Evolutionary conservation across 2,329 filamentous ascomycete genomes (phyloP).

Genomic region (Fusarium acutatum): DNA sequence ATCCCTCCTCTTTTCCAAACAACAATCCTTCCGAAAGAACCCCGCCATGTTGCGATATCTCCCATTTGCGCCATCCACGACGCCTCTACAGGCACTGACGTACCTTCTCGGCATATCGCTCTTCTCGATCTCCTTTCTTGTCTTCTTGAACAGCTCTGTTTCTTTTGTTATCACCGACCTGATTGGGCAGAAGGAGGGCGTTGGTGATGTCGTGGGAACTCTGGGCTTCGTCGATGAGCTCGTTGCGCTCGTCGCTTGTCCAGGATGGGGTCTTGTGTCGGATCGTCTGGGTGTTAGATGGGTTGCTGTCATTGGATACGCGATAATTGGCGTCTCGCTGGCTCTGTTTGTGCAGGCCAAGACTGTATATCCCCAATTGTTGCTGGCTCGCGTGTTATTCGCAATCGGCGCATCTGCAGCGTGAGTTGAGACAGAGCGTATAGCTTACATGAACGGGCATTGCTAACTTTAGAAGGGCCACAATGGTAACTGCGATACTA

Average conservation of each 20-base stretch:
- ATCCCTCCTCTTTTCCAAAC: neutral
- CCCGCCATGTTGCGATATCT: conserved; percentile 54
- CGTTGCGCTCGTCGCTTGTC: conserved; percentile 82
- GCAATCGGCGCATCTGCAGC: conserved; percentile 91
- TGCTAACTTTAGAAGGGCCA: conserved; percentile 61
- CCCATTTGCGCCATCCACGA: conserved; percentile 69
- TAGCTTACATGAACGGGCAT: neutral
- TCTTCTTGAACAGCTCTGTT: conserved; percentile 86
- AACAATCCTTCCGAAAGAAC: neutral
- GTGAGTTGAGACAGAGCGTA: conserved; percentile 53
- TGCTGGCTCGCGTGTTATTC: conserved; percentile 86
- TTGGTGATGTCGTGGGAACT: conserved; percentile 84
- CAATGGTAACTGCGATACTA: conserved; percentile 96
- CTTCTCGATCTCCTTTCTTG: conserved; percentile 88
- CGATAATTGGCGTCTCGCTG: conserved; percentile 80
- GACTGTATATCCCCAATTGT: conserved; percentile 88
- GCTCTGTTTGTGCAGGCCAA: conserved; percentile 84
- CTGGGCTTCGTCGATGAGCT: conserved; percentile 87
- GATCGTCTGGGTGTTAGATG: conserved; percentile 79
- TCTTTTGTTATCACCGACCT: conserved; percentile 88
- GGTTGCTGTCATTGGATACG: conserved; percentile 80
- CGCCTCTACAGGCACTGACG: conserved; percentile 69
- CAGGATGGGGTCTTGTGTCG: conserved; percentile 79
- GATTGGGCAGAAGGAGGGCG: conserved; percentile 75
- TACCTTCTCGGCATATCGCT: conserved; percentile 85